Evolutionary conservation across 192 early-diverging fungal genomes (phyloP), one percentile per base, ranked within the genome.

Genomic region (Umbelopsis isabellina): DNA sequence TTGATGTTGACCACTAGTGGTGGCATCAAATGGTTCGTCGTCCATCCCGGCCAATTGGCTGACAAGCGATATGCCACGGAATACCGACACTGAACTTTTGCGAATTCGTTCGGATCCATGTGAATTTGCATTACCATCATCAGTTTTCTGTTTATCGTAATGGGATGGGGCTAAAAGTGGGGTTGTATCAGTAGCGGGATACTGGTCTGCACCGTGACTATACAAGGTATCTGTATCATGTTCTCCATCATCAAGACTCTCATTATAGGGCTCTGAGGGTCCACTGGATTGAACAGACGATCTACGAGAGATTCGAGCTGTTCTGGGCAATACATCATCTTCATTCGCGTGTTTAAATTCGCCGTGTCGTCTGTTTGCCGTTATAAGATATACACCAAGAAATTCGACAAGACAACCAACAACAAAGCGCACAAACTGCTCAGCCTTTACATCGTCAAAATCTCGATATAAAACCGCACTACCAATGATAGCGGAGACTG

Each of bases 371-470:
- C 85, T 75, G 45, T 87, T 80, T 0, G 86, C 85, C 9, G 89
- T 91, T 49, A 92, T 92, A 15, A 92, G 80, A 49, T 85, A 89
- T 2, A 92, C 91, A 5, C 89, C 91, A 18, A 88, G 47, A 66
- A 90, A 92, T 35, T 87, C 88, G 66, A 83, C 72, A 13, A 83
- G 64, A 65, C 89, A 89, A 11, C 89, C 91, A 7, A 78, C 66
- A 47, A 91, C 75, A 58, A 88, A 90, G 30, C 78, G 46, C 71
- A 51, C n/a, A 47, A 51, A 66, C 44, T 84, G 80, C 51, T 79
- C 73, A 45, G 82, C 72, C 47, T 75, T 66, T 73, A 84, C 83
- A 47, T 84, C 80, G 33, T 84, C 83, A 80, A 90, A 90, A 70
- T 90, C 88, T 66, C 84, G 84, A 69, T 90, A 88, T n/a, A 88